Evolutionary conservation across 2,329 filamentous ascomycete genomes (phyloP), one percentile per base, ranked within the genome.

Genomic region (Sclerotinia minor): DNA sequence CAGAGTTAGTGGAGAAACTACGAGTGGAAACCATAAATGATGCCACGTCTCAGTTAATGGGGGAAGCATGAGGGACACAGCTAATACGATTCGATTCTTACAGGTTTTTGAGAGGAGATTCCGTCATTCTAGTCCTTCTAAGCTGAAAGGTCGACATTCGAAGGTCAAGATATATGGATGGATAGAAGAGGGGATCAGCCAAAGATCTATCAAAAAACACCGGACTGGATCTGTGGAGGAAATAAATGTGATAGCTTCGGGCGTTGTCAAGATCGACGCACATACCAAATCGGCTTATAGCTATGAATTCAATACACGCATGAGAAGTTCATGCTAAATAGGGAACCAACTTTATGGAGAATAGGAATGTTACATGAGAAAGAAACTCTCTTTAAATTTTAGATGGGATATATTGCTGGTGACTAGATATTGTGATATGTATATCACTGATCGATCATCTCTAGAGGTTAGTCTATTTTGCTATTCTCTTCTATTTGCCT

Each of bases 61-160:
- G 41, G 17, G 13, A 2, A 38, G 9, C 9, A 19, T 57, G 45
- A 9, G 26, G 29, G 26, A 13, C 24, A 13, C 15, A 24, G 54
- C 67, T 68, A 58, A 68, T 19, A 26, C 11, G 4, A 52, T 45
- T 50, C 11, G 32, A 44, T 54, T 29, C 35, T 32, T 21, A 8
- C 17, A 78, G 77, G 77, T 78, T 78, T 68, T 71, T 78, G 67
- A 77, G 77, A 73, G 77, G 77, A 64, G 77, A 78, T 72, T 77
- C 76, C 6, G 77, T 78, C 50, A 78, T 78, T 69, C 69, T 78
- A 32, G 77, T 78, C 35, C 72, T 78, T 35, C 73, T 78, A 53
- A 77, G 76, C 70, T 78, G 72, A 76, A 69, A 52, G 60, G 70
- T 66, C 58, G 61, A 65, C 21, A 53, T 17, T 45, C n/a, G 35